Evolutionary conservation across 2,329 filamentous ascomycete genomes (phyloP).

Genomic region (Colletotrichum endophyticum): DNA sequence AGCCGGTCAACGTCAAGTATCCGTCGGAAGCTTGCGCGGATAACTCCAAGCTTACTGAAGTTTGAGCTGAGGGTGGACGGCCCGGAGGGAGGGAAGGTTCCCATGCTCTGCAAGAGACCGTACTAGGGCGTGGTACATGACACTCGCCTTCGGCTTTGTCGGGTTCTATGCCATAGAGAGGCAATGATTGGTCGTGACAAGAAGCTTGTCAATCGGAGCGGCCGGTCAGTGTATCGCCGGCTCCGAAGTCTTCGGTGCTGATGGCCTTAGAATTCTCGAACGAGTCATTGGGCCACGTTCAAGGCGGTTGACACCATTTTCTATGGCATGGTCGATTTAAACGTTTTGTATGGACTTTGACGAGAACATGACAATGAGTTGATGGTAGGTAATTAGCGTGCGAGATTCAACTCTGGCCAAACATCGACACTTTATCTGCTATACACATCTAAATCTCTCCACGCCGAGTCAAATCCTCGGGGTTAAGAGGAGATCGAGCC

Average conservation of each 20-base stretch:
- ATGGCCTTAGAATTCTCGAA: rapidly evolving
- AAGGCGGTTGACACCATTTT: neutral
- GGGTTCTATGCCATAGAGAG: neutral
- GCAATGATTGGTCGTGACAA: neutral
- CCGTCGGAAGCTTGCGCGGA: neutral
- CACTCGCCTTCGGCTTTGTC: neutral
- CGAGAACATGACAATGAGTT: rapidly evolving
- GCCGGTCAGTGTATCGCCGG: neutral
- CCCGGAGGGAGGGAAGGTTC: neutral
- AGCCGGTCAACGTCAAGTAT: neutral
- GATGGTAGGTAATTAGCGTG: rapidly evolving
- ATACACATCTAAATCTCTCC: neutral
- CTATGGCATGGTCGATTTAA: rapidly evolving
- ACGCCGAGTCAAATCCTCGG: neutral
- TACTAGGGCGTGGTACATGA: neutral
- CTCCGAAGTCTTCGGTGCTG: neutral
- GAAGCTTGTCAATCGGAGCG: neutral
- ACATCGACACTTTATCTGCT: neutral
- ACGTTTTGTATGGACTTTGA: rapidly evolving
- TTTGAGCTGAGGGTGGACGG: neutral
- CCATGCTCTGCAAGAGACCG: neutral
- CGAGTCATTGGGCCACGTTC: rapidly evolving
- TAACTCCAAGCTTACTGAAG: neutral
- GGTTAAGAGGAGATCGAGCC: neutral
- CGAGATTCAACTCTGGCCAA: rapidly evolving